These are phyloP conservation scores for Phytopythium vexans DNA, from an alignment of 352 stramenopile species.

Conservation along the genomic window DNA sequence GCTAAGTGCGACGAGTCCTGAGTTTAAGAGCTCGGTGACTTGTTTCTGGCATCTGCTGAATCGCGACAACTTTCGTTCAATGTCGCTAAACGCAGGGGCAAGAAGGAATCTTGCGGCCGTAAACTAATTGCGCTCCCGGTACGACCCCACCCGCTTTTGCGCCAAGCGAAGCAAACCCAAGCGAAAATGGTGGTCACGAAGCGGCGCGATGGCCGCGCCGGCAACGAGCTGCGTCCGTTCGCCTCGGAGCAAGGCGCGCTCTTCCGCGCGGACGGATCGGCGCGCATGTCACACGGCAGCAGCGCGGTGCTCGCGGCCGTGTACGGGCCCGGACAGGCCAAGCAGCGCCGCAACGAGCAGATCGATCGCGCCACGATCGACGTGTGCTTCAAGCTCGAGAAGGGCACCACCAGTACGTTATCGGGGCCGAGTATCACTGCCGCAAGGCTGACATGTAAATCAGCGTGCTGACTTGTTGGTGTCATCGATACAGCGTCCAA, in stretches of 20 bases:
- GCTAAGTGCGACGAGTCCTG: not conserved
- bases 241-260: slow-evolving; percentile 73
- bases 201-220: slow-evolving; percentile 59
- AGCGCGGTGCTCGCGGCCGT: slow-evolving; percentile 73
- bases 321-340: slow-evolving; percentile 72
- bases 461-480: not conserved
- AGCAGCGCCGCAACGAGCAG: slow-evolving; percentile 68
- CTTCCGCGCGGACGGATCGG: slow-evolving; percentile 76
- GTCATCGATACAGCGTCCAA: slow-evolving; percentile 45
- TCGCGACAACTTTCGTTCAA: not conserved
- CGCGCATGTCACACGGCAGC: slow-evolving; percentile 73
- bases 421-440: not conserved
- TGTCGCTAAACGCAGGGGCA: not conserved
- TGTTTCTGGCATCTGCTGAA: not conserved
- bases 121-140: slow-evolving; percentile 1
- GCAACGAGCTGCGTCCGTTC: slow-evolving; percentile 77
- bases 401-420: slow-evolving; percentile 62
- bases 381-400: slow-evolving; percentile 80
- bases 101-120: not conserved
- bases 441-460: not conserved
- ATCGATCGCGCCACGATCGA: slow-evolving; percentile 60
- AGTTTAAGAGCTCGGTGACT: not conserved
- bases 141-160: not conserved
- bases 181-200: slow-evolving; percentile 41
- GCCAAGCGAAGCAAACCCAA: not conserved